Base-by-base conservation (phyloP, 2,329 filamentous ascomycete genomes). In the Graphilbum ipis-grandicollis region DNA sequence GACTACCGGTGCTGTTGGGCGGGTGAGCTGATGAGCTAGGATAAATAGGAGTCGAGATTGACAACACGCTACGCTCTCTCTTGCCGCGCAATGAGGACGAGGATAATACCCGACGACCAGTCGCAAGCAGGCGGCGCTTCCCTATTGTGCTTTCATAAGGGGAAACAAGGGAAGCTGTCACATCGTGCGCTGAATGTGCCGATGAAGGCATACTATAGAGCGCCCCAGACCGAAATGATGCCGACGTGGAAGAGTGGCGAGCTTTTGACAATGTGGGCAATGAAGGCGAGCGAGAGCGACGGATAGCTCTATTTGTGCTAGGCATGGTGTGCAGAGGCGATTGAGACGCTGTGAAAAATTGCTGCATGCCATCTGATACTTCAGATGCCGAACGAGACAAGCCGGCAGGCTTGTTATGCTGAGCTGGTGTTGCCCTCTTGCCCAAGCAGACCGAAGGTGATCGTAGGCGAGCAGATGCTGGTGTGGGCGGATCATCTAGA, bases 401-500 rank as follows among this genome's bases (percentile, higher is more conserved):
- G 5, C 21, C 15, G 33, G 7, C 12, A 14, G 36, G 36, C 10
- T 35, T 15, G 28, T 32, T n/a, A n/a, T n/a, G n/a, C n/a, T n/a
- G n/a, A n/a, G n/a, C n/a, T n/a, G n/a, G n/a, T n/a, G n/a, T n/a
- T n/a, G n/a, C 7, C 28, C 36, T 9, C 42, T 38, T 34, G 38
- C 42, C 8, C 39, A 39, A 0, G 39, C 35, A n/a, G 7, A 40
- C 37, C 4, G 39, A 36, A 4, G 41, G 41, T 4, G 37, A 29
- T 6, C 33, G 34, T 5, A 32, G 7, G 10, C 31, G 33, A 19
- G 14, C 34, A 2, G 34, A 36, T n/a, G 33, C n/a, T 22, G 37
- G 13, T 8, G 32, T 9, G 2, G 65, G 57, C 4, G 61, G 49
- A 26, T 68, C 67, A 45, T 86, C 80, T 7, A 81, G 63, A 5